Percentiles rank a stretch among this genome's conserved stretches.
Evolutionary conservation across 2,329 filamentous ascomycete genomes (phyloP).

Genomic region (Clonostachys sp.): DNA sequence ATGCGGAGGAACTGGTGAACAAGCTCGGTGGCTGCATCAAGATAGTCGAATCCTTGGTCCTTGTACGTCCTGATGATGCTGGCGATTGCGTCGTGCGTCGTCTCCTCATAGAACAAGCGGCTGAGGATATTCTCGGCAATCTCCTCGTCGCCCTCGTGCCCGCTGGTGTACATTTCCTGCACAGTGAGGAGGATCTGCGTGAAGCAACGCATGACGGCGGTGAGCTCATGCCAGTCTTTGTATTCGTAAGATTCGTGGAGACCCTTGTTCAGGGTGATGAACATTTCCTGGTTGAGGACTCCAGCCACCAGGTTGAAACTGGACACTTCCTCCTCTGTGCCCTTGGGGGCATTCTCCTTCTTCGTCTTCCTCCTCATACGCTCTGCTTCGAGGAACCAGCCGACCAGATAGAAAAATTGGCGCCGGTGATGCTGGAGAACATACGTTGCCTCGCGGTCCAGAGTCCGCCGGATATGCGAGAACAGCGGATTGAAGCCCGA

Average conservation of each 20-base stretch:
- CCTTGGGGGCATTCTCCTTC: slow-evolving; percentile 41
- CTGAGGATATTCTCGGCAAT: slow-evolving; percentile 97
- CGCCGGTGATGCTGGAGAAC: slow-evolving; percentile 71
- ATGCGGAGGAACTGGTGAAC: slow-evolving; percentile 89
- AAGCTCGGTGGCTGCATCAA: slow-evolving; percentile 88
- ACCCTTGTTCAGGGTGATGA: slow-evolving; percentile 78
- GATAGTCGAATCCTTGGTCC: slow-evolving; percentile 87
- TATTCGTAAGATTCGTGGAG: slow-evolving; percentile 77
- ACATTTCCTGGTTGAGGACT: slow-evolving; percentile 92
- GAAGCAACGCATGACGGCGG: slow-evolving; percentile 87
- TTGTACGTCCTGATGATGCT: slow-evolving; percentile 82
- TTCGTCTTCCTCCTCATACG: slow-evolving; percentile 62
- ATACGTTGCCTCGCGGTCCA: slow-evolving; percentile 84
- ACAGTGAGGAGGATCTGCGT: slow-evolving; percentile 91
- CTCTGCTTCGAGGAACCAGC: slow-evolving; percentile 91
- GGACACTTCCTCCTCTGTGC: slow-evolving; percentile 50
- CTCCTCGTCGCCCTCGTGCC: slow-evolving; percentile 88
- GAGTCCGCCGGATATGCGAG: slow-evolving; percentile 76
- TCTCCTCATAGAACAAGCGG: slow-evolving; percentile 97
- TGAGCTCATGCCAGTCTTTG: slow-evolving; percentile 83
- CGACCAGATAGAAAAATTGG: slow-evolving; percentile 88
- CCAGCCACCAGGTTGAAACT: slow-evolving; percentile 84
- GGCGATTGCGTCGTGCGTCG: slow-evolving; percentile 83
- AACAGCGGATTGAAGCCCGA: slow-evolving; percentile 94
- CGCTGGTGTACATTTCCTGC: slow-evolving; percentile 83